Conservation (phyloP, 805 yeast genomes). For the Ogataea ramenticola region DNA sequence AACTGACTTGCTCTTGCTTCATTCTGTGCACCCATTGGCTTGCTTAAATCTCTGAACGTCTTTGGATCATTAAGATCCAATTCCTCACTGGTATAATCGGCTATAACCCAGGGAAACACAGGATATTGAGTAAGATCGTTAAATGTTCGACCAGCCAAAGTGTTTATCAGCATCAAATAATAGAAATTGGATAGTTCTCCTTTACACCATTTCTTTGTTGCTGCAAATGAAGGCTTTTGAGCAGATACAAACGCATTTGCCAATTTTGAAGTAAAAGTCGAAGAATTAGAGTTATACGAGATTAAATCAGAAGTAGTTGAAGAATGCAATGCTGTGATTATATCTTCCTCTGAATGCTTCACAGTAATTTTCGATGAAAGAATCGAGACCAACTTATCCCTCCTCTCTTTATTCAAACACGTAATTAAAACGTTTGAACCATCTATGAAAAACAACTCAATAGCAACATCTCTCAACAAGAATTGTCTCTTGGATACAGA, state of each 20-base stretch:
- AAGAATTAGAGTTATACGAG: no score
- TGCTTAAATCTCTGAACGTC: conserved; percentile 66
- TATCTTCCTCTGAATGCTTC: conserved; percentile 45
- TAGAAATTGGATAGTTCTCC: conserved; percentile 82
- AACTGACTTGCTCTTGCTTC: conserved; percentile 53
- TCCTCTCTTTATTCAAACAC: conserved; percentile 39
- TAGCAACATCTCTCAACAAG: conserved; percentile 69
- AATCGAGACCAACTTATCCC: conserved; percentile 50
- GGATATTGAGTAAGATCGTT: conserved; percentile 90
- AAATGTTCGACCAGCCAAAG: conserved; percentile 82
- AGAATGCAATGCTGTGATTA: conserved; percentile 45
- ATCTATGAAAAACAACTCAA: conserved; percentile 68
- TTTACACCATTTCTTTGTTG: conserved; percentile 62
- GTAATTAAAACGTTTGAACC: conserved; percentile 69
- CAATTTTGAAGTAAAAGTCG: conserved; percentile 32
- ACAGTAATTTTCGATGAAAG: conserved; percentile 43
- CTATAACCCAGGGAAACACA: conserved; percentile 85
- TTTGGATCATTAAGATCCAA: conserved; percentile 59
- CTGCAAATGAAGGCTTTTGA: conserved; percentile 20
- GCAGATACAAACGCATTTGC: conserved; percentile 33
- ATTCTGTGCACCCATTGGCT: conserved; percentile 90
- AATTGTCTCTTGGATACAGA: conserved; percentile 71
- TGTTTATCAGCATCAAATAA: conserved; percentile 72
- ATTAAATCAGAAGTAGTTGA: conserved; percentile 26
- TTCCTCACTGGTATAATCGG: conserved; percentile 67